These are phyloP conservation scores for Chernovozyma aurita DNA, from an alignment of 1,139 yeast species.

Conservation along the genomic window DNA sequence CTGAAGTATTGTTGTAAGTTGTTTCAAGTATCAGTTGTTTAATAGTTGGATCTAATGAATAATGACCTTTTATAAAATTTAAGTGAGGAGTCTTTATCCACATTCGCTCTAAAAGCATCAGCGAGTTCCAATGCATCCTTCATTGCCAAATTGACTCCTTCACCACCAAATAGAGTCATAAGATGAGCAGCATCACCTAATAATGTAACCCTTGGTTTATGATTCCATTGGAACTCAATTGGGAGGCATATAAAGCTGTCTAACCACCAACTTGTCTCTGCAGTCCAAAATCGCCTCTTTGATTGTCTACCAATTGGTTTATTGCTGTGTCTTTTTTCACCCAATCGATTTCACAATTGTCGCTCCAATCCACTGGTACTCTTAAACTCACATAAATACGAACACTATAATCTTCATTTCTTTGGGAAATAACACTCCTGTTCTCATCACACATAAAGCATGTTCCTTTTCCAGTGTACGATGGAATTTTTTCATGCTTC, in stretches of 20 bases:
- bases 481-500: background rate
- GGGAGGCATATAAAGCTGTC: constrained; percentile 4
- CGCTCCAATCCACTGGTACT: background rate
- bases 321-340: background rate
- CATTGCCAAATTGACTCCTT: constrained; percentile 3
- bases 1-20: constrained; percentile 1
- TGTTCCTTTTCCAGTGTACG: constrained; percentile 1
- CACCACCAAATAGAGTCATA: constrained; percentile 4
- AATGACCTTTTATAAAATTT: background rate
- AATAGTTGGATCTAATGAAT: constrained; percentile 3
- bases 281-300: background rate
- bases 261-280: constrained; percentile 1
- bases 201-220: constrained; percentile 1
- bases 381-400: constrained; percentile 1
- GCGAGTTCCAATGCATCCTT: constrained; percentile 2
- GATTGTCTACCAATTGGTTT: background rate
- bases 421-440: constrained; percentile 1
- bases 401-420: constrained; percentile 1
- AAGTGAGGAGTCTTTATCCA: background rate
- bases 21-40: constrained; percentile 1
- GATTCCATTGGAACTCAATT: constrained; percentile 1
- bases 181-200: constrained; percentile 4
- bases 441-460: constrained; percentile 1
- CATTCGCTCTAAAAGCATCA: background rate
- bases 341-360: constrained; percentile 1